Percentiles rank a stretch among this genome's conserved stretches.
phyloP scores from a whole-genome alignment of 2,329 filamentous ascomycete genomes.

The Curvularia lunata region DNA sequence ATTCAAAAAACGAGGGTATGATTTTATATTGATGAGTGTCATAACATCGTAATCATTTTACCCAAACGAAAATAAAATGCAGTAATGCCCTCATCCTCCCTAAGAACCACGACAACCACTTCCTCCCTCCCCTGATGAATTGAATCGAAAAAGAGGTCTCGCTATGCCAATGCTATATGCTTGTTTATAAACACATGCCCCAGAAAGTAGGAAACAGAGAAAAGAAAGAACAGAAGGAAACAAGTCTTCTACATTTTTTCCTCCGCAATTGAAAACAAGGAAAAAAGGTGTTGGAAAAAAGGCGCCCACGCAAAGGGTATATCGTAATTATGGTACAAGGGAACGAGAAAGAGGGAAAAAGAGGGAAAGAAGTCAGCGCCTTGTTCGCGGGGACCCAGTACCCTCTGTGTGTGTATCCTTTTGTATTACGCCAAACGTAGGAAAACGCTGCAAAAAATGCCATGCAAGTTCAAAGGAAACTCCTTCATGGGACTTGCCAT shows the following conservation, averaged over 20 bases:
- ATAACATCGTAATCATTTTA: conserved; percentile 27
- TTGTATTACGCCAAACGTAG: conserved; percentile 1
- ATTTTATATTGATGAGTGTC: conserved; percentile 13
- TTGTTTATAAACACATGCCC: background rate
- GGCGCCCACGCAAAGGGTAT: conserved; percentile 26
- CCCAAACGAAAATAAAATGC: background rate
- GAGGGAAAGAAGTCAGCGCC: conserved; percentile 1
- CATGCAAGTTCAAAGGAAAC: conserved; percentile 1
- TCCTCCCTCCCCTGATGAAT: background rate
- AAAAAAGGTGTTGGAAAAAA: background rate
- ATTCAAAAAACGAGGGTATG: background rate
- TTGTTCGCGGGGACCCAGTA: background rate
- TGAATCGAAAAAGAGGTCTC: background rate
- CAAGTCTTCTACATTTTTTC: conserved; percentile 5
- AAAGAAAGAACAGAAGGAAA: background rate
- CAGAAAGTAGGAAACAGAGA: background rate
- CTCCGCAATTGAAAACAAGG: background rate
- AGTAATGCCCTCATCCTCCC: no score
- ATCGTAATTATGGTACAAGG: conserved; percentile 29
- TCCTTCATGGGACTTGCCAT: conserved; percentile 2
- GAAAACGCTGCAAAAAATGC: conserved; percentile 13
- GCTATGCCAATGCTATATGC: conserved; percentile 4
- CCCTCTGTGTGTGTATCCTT: background rate
- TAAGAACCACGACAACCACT: no score
- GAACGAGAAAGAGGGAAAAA: background rate